A percentile compares a stretch with the other conserved stretches of the same genome.
Conservation (phyloP, 2,329 filamentous ascomycete genomes). For the Gaeumannomyces tritici region DNA sequence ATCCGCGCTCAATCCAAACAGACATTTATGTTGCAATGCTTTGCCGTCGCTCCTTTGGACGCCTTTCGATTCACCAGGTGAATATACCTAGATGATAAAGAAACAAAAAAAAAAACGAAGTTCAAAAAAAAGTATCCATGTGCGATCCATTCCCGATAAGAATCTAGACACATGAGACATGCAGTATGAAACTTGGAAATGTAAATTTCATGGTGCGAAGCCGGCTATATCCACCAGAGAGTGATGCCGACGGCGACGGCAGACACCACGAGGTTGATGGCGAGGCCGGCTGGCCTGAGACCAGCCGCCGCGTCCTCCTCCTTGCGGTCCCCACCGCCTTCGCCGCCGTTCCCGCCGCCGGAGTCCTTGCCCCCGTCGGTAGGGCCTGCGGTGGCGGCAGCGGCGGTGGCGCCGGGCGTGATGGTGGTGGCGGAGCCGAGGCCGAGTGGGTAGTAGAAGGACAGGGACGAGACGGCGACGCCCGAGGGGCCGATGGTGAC, state of each 20-base stretch:
- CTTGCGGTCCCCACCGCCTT: background rate
- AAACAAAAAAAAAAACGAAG: no score
- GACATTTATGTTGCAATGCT: background rate
- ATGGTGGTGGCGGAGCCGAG: slow-evolving; percentile 30
- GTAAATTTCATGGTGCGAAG: no score
- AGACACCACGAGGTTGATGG: background rate
- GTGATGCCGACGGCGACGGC: background rate
- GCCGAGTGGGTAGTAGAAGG: slow-evolving; percentile 34
- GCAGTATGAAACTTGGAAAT: no score
- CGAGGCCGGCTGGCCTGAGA: slow-evolving; percentile 6
- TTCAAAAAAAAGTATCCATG: background rate
- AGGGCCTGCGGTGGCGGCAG: background rate
- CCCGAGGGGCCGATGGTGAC: slow-evolving; percentile 41
- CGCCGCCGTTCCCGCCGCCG: background rate
- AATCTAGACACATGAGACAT: background rate
- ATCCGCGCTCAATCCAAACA: background rate
- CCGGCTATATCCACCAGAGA: background rate
- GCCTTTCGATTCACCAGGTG: no score
- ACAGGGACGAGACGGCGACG: slow-evolving; percentile 36
- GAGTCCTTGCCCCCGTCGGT: background rate
- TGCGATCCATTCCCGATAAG: background rate
- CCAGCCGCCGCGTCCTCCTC: slow-evolving; percentile 9
- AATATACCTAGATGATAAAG: no score
- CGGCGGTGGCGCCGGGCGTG: slow-evolving; percentile 8
- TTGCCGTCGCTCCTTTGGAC: background rate